Conservation (phyloP, 2,329 filamentous ascomycete species). For the Neodidymelliopsis sp. region DNA sequence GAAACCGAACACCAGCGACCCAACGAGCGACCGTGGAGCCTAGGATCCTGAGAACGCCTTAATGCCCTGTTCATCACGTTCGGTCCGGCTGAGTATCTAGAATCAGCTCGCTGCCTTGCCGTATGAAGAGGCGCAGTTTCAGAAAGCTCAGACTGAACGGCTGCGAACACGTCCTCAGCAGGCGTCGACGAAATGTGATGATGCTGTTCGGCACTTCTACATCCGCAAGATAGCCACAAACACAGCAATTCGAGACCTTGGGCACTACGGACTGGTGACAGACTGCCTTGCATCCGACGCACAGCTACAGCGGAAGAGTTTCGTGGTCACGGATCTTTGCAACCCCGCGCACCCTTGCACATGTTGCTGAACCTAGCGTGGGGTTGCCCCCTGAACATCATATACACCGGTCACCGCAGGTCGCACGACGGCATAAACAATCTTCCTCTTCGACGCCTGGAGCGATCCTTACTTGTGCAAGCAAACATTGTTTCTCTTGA, state of each 20-base stretch:
- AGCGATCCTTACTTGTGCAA: slow-evolving; percentile 24
- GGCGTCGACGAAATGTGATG: background rate
- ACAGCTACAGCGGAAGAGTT: slow-evolving; percentile 20
- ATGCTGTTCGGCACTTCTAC: background rate
- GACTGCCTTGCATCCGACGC: slow-evolving; percentile 21
- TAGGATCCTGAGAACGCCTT: slow-evolving; percentile 29
- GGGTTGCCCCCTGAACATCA: slow-evolving; percentile 30
- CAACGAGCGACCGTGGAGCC: slow-evolving; percentile 33
- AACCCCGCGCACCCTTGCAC: slow-evolving; percentile 29
- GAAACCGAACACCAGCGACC: slow-evolving; percentile 29
- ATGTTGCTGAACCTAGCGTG: slow-evolving; percentile 23
- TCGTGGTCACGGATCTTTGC: slow-evolving; percentile 26
- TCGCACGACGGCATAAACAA: slow-evolving; percentile 32
- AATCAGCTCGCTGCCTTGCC: slow-evolving; percentile 18
- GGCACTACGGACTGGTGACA: slow-evolving; percentile 16
- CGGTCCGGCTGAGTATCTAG: slow-evolving; percentile 14
- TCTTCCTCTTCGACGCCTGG: slow-evolving; percentile 25
- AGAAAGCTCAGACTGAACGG: slow-evolving; percentile 9
- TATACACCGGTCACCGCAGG: slow-evolving; percentile 30
- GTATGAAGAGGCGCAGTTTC: slow-evolving; percentile 32
- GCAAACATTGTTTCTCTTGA: slow-evolving; percentile 29
- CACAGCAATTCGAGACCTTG: slow-evolving; percentile 12
- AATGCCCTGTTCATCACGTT: slow-evolving; percentile 16
- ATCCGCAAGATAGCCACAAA: slow-evolving; percentile 11
- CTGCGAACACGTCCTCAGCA: background rate